A percentile compares a stretch with the other conserved stretches of the same genome.
phyloP scores from a whole-genome alignment of 1,284 basidiomycete genomes.

The Grifola frondosa region DNA sequence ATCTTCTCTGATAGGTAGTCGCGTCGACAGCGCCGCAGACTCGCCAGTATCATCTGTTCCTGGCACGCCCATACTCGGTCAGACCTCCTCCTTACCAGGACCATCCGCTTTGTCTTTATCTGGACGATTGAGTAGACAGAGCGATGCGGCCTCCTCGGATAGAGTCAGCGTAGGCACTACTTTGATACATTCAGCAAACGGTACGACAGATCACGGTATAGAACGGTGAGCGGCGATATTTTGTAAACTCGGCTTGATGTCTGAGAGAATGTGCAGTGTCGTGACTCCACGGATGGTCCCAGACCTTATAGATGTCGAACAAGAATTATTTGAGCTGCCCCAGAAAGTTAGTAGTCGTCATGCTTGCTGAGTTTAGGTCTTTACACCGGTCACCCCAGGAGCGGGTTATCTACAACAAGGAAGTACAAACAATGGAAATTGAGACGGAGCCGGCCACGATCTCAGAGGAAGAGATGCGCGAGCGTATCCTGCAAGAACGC shows the following conservation, averaged over 20 bases:
- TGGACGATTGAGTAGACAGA: conserved; percentile 64
- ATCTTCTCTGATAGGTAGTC: conserved; percentile 49
- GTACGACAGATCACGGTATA: conserved; percentile 63
- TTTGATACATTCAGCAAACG: conserved; percentile 47
- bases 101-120: conserved; percentile 47
- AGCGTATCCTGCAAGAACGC: conserved; percentile 65
- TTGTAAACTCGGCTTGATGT: no score
- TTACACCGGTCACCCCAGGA: conserved; percentile 45
- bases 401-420: conserved; percentile 91
- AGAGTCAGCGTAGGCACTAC: conserved; percentile 44
- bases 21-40: conserved; percentile 49
- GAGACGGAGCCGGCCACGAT: conserved; percentile 47
- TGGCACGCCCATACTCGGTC: conserved; percentile 61
- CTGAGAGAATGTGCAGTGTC: conserved; percentile 23
- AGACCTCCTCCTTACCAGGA: conserved; percentile 42
- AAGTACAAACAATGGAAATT: conserved; percentile 82
- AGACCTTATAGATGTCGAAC: conserved; percentile 84
- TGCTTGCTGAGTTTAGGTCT: neutral
- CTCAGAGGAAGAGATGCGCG: conserved; percentile 73
- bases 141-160: conserved; percentile 64
- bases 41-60: conserved; percentile 70
- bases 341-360: conserved; percentile 57
- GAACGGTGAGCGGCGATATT: no score
- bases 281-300: conserved; percentile 64
- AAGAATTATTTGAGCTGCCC: conserved; percentile 88